These are phyloP conservation scores for Eucalyptus polybractea DNA, from an alignment of 345 rosid species.

Conservation along the genomic window DNA sequence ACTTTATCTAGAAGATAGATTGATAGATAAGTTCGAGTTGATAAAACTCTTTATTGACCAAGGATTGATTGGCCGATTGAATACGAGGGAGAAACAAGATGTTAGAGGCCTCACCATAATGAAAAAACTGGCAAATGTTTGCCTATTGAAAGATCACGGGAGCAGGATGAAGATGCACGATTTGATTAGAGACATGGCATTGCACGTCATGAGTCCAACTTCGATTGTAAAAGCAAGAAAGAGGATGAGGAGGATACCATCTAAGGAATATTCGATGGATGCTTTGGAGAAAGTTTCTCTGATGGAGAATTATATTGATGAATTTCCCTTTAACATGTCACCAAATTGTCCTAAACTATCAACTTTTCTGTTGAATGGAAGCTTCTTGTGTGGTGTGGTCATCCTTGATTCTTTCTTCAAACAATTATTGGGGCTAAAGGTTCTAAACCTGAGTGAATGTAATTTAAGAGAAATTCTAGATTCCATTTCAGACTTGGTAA, in stretches of 20 bases:
- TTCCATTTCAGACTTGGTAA: background rate
- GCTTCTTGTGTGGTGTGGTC: rapidly evolving
- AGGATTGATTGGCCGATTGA: background rate
- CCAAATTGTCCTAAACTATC: background rate
- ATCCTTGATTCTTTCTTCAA: background rate
- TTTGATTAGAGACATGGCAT: constrained; percentile 13
- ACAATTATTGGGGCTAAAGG: background rate
- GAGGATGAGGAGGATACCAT: background rate
- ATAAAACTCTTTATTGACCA: background rate
- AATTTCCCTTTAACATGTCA: background rate
- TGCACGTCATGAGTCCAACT: background rate
- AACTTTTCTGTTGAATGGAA: background rate
- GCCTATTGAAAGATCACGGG: background rate
- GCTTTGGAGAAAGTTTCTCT: background rate
- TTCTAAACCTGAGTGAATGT: background rate
- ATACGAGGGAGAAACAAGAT: background rate
- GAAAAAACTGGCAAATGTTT: background rate
- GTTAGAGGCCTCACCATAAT: background rate
- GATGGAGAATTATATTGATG: too few species aligned
- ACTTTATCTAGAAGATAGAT: background rate
- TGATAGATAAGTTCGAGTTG: background rate
- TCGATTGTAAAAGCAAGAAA: background rate
- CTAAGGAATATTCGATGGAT: background rate
- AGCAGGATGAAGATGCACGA: constrained; percentile 4
- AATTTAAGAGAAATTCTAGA: background rate